phyloP scores from a whole-genome alignment of 1,139 yeast species.

The Sugiyamaella sp. region DNA sequence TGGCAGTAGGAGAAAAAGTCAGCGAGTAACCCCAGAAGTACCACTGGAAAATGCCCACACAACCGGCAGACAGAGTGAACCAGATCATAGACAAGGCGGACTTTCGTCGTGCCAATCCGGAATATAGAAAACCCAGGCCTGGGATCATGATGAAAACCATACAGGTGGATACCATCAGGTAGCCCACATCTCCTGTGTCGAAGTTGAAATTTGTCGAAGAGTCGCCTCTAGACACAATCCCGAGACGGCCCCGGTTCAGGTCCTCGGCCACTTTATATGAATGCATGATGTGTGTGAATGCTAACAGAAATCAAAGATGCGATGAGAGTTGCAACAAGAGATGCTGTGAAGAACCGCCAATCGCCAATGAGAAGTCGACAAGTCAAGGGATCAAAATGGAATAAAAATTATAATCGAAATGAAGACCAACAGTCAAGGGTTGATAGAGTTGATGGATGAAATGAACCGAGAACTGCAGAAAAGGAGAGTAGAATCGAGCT shows the following conservation, averaged over 20 bases:
- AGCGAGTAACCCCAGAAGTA: constrained; percentile 97
- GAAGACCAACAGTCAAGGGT: too few species aligned
- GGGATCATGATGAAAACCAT: constrained; percentile 92
- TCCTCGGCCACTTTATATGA: constrained; percentile 28
- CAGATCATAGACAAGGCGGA: constrained; percentile 89
- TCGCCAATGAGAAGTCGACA: too few species aligned
- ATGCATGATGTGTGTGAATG: constrained; percentile 23
- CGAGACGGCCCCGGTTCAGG: constrained; percentile 16
- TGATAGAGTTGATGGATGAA: too few species aligned
- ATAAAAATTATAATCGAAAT: too few species aligned
- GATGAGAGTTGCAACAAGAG: too few species aligned
- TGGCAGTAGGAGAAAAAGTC: constrained; percentile 76
- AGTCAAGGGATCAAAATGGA: background rate
- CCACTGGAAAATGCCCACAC: constrained; percentile 90
- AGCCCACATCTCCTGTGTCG: constrained; percentile 56
- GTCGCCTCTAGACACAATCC: constrained; percentile 11
- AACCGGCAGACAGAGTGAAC: constrained; percentile 73
- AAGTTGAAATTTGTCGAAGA: constrained; percentile 35
- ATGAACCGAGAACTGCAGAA: too few species aligned
- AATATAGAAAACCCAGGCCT: constrained; percentile 88
- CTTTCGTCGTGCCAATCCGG: constrained; percentile 91
- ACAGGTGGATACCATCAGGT: constrained; percentile 58
- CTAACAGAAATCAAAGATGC: background rate
- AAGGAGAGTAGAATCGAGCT: too few species aligned
- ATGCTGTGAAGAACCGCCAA: too few species aligned